Evolutionary conservation across 129 eudicot species (phyloP), one percentile per base, ranked within the genome.

Genomic region (Erigeron canadensis): DNA sequence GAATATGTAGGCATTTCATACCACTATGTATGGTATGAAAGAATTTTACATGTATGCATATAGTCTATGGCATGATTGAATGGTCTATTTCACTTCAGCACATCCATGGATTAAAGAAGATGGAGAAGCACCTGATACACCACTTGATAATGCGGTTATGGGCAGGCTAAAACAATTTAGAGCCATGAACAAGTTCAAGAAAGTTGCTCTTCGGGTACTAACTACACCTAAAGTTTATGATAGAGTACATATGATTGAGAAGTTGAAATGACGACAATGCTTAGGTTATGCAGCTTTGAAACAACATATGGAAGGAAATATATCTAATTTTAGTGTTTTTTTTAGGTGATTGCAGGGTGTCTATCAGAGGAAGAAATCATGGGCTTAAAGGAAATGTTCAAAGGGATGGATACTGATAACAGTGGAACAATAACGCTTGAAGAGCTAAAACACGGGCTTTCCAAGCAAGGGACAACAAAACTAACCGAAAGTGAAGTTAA

Each of bases 61-160:
- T 63, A 39, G 63, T n/a, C 10, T 16, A 34, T 54, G 42, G 34
- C 8, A 41, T 23, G 57, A 23, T 38, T 8, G 54, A 51, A 34
- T 17, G 13, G 21, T 5, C 2, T 69, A 13, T 17, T 38, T 38
- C 37, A 28, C 8, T 22, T 53, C 46, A 90, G 96, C 77, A 76
- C 96, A 90, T 70, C 91, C 96, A 48, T 90, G 96, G 96, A 90
- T 90, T 65, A 90, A 90, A 80, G 95, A 83, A 78, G 96, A 90
- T 44, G 96, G 96, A 42, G 96, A 90, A 63, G 96, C 96, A 65
- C 96, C 96, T 0, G 96, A 90, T 69, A 81, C 83, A 8, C 92
- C 92, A n/a, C 91, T 90, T 85, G 96, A 90, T 87, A 90, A 87
- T 68, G 96, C 90, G 59, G 96, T 90, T 77, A 77, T 90, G 68